A percentile compares a stretch with the other conserved stretches of the same genome.
Evolutionary conservation across 2,329 filamentous ascomycete genomes (phyloP).

Genomic region (Phymatotrichopsis omnivora): DNA sequence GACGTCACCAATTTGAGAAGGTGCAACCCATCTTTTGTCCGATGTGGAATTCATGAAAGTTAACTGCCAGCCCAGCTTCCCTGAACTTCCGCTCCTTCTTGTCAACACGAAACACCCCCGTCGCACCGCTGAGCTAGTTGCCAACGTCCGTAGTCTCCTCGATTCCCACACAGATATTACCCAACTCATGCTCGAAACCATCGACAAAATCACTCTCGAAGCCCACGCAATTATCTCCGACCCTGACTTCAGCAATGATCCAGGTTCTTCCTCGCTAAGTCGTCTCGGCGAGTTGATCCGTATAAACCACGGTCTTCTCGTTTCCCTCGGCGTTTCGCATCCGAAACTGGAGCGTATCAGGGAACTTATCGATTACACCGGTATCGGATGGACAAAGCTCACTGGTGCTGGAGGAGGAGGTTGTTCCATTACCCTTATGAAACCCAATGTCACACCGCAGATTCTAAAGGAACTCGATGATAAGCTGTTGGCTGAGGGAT

Average conservation of each 20-base stretch:
- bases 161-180: slow-evolving; percentile 65
- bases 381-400: slow-evolving; percentile 93
- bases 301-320: slow-evolving; percentile 85
- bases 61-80: slow-evolving; percentile 53
- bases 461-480: slow-evolving; percentile 54
- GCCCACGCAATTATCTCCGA: slow-evolving; percentile 47
- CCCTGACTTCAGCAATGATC: slow-evolving; percentile 57
- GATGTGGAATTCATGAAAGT: background rate
- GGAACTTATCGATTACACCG: slow-evolving; percentile 78
- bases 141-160: slow-evolving; percentile 67
- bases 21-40: slow-evolving; percentile 1
- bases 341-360: slow-evolving; percentile 84
- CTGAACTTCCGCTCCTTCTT: slow-evolving; percentile 78
- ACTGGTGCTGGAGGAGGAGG: slow-evolving; percentile 93
- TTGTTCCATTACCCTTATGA: slow-evolving; percentile 84
- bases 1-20: slow-evolving; percentile 65
- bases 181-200: slow-evolving; percentile 70
- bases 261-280: slow-evolving; percentile 43
- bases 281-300: slow-evolving; percentile 79
- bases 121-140: slow-evolving; percentile 75
- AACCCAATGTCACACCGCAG: slow-evolving; percentile 47
- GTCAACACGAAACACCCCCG: slow-evolving; percentile 83
- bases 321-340: slow-evolving; percentile 88
- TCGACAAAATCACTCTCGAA: slow-evolving; percentile 58
- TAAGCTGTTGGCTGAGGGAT: slow-evolving; percentile 60